These are phyloP conservation scores for Sporopachydermia lactativora DNA, from an alignment of 805 yeast species.

Conservation along the genomic window DNA sequence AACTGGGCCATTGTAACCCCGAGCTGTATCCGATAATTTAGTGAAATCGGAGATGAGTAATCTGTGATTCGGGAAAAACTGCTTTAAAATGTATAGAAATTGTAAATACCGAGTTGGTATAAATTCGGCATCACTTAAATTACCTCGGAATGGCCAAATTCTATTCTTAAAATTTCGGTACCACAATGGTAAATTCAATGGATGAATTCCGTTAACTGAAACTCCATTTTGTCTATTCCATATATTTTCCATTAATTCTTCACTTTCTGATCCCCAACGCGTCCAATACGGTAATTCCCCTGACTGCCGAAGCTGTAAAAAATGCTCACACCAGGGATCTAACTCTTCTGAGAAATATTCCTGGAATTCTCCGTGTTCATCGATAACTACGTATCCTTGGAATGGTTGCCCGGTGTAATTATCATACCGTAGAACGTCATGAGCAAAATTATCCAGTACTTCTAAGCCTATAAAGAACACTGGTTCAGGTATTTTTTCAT, in stretches of 20 bases:
- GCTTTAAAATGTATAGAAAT: slow-evolving; percentile 46
- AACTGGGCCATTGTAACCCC: slow-evolving; percentile 60
- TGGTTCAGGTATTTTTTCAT: slow-evolving; percentile 32
- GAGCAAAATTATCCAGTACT: slow-evolving; percentile 74
- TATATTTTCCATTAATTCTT: slow-evolving; percentile 11
- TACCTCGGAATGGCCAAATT: slow-evolving; percentile 51
- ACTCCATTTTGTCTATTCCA: slow-evolving; percentile 17
- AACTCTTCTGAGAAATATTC: slow-evolving; percentile 56
- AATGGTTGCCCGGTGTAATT: slow-evolving; percentile 48
- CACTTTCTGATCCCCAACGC: slow-evolving; percentile 16
- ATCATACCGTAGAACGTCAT: slow-evolving; percentile 70
- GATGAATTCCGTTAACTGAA: slow-evolving; percentile 28
- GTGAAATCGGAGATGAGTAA: slow-evolving; percentile 63
- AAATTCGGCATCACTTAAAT: slow-evolving; percentile 58
- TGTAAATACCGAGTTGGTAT: slow-evolving; percentile 66
- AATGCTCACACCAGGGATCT: slow-evolving; percentile 40
- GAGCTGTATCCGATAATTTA: slow-evolving; percentile 22
- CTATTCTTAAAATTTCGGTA: slow-evolving; percentile 31
- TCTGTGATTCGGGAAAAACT: slow-evolving; percentile 62
- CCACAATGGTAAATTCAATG: slow-evolving; percentile 36
- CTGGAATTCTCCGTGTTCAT: slow-evolving; percentile 58
- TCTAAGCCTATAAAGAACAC: slow-evolving; percentile 72
- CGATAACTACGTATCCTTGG: slow-evolving; percentile 68
- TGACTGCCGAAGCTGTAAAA: slow-evolving; percentile 39
- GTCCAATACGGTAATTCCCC: slow-evolving; percentile 21